Conservation (phyloP, 805 yeast species). For the Yarrowia keelungensis region DNA sequence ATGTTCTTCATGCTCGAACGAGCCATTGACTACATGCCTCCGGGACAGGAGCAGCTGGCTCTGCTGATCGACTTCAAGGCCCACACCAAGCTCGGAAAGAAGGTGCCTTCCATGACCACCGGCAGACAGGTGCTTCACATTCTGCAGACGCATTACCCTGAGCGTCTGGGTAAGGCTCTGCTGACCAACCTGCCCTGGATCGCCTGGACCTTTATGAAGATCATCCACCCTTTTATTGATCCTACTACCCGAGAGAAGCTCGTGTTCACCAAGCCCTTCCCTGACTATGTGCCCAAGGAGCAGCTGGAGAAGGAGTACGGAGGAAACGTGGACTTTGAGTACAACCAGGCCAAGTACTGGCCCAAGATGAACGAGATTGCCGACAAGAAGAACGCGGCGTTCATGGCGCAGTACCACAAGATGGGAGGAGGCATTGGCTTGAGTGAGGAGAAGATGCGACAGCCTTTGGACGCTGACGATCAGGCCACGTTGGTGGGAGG, state of each 20-base stretch:
- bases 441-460: constrained; percentile 79
- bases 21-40: constrained; percentile 93
- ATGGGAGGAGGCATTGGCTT: constrained; percentile 80
- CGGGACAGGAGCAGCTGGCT: constrained; percentile 94
- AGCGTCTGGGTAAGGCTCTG: constrained; percentile 90
- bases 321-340: constrained; percentile 83
- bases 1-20: constrained; percentile 91
- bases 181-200: constrained; percentile 92
- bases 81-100: constrained; percentile 65
- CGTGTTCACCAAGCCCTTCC: constrained; percentile 88
- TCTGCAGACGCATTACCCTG: constrained; percentile 97
- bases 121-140: constrained; percentile 94
- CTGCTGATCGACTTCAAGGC: constrained; percentile 90
- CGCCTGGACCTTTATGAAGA: constrained; percentile 89
- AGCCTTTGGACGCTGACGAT: constrained; percentile 16
- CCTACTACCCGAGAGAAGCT: constrained; percentile 93
- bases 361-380: constrained; percentile 69
- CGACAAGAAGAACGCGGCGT: constrained; percentile 62
- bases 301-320: constrained; percentile 87
- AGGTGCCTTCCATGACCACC: constrained; percentile 84
- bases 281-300: constrained; percentile 76
- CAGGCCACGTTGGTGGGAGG: constrained; percentile 22
- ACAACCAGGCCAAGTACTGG: constrained; percentile 83
- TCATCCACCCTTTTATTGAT: constrained; percentile 95
- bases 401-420: constrained; percentile 69